Base-by-base conservation (phyloP, 306 rosid genomes). In the Vigna trinervia region DNA sequence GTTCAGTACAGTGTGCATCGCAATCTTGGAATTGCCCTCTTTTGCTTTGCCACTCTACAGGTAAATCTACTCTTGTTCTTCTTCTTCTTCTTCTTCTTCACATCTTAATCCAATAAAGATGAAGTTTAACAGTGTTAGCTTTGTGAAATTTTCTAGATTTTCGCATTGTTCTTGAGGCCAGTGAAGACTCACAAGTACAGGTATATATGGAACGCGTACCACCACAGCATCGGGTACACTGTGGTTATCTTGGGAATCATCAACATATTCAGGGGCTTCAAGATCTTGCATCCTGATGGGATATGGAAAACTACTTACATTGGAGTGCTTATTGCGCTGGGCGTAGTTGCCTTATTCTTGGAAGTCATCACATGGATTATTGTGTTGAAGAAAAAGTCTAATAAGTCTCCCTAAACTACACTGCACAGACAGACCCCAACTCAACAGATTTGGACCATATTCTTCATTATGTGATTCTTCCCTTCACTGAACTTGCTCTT, bases 301-400 rank as follows among this genome's bases (percentile, higher is more conserved):
- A 89, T 83, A 74, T 95, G 96, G 97, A 92, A 75, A 80, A 26
- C 85, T 11, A 50, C 91, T 3, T 95, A 92, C 81, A 72, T 78
- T 10, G 53, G 14, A 15, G 73, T 71, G 53, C 72, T 95, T 19
- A 77, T 71, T 20, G 73, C 61, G 7, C 67, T 95, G 63, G 97
- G 83, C 30, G 97, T 5, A 7, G 28, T 89, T 52, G 88, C 91
- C 5, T 20, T 92, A 34, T 3, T 92, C 46, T 76, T 90, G 78
- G 98, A 94, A 85, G 87, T 54, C 7, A 17, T 94, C 56, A 94
- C 97, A 75, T 94, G 98, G 98, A 23, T 86, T 56, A 80, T 94
- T 19, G 92, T 89, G 6, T 69, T 86, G 82, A 89, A 79, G 84
- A 87, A 85, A 84, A 95, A 84, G 46, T 78, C 84, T 10, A 81